These are phyloP conservation scores for Podospora comata DNA, from an alignment of 495 filamentous ascomycete genomes.

Conservation along the genomic window DNA sequence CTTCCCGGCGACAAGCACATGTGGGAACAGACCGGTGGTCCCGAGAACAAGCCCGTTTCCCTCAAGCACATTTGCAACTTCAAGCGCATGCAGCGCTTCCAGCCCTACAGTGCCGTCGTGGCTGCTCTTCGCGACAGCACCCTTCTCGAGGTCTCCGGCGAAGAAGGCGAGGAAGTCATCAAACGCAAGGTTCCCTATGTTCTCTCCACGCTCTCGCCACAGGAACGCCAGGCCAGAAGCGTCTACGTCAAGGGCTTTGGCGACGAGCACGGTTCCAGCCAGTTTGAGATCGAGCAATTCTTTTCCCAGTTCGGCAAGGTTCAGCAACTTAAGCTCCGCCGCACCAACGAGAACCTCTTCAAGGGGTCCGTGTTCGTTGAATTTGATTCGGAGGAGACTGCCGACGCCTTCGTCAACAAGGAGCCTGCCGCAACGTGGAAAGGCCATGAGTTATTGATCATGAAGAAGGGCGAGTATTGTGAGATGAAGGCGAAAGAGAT, in stretches of 20 bases:
- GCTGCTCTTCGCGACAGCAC: constrained; percentile 73
- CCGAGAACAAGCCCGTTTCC: constrained; percentile 71
- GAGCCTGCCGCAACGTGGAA: constrained; percentile 82
- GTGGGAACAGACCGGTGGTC: constrained; percentile 68
- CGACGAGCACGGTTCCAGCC: constrained; percentile 68
- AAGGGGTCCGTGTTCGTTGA: constrained; percentile 96
- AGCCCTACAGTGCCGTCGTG: constrained; percentile 75
- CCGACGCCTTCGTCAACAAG: constrained; percentile 70
- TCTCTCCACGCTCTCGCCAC: constrained; percentile 25
- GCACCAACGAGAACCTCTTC: constrained; percentile 63
- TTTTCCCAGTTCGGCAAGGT: constrained; percentile 76
- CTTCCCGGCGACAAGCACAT: constrained; percentile 84
- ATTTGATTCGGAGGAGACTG: constrained; percentile 70
- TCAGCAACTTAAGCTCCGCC: constrained; percentile 83
- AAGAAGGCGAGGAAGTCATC: constrained; percentile 60
- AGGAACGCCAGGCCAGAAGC: constrained; percentile 35
- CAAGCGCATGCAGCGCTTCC: constrained; percentile 91
- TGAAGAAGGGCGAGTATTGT: constrained; percentile 83
- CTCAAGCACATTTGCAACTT: constrained; percentile 75
- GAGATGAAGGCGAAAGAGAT: constrained; percentile 75
- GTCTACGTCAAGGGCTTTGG: constrained; percentile 82
- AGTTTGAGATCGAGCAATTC: constrained; percentile 91
- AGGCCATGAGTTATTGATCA: constrained; percentile 66
- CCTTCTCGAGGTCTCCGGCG: constrained; percentile 58
- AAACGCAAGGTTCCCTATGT: constrained; percentile 70